Base-by-base conservation (phyloP, 129 eudicot species). In the Apium graveolens region DNA sequence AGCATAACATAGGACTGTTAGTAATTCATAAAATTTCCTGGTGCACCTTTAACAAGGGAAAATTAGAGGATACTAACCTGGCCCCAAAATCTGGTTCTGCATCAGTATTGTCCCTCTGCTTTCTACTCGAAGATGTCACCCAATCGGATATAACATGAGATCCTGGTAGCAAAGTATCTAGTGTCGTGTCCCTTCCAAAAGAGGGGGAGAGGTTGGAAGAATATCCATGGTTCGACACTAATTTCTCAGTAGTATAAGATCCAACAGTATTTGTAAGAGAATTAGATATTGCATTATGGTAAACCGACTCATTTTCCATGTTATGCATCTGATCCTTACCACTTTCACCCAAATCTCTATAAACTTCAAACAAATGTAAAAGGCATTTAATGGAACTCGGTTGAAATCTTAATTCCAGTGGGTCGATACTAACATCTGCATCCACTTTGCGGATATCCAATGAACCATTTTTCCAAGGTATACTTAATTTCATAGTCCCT, bases 391-490 rank as follows among this genome's bases (percentile, higher is more conserved):
- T 24, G 60, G 97, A 83, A 77, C 90, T 86, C 29, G 99, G 97
- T 60, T 89, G 94, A 49, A 92, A 77, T 82, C 88, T 86, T 74
- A 91, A 18, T 78, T 86, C 90, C 81, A 96, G 69, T 83, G 97
- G 96, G 63, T 92, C 97, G 51, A 96, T 51, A 31, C 80, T 72
- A 79, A 89, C 89, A 83, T 92, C 91, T 20, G 91, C 97, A 81
- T 96, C 99, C 86, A 96, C 89, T 84, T 86, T 89, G 73, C 85
- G 88, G 76, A 90, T 87, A 85, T 96, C 97, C 85, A 96, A 86
- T 42, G 95, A 90, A 48, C 99, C 99, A 84, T 92, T 92, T 81
- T 89, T 89, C 97, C 97, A 96, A 26, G 99, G 97, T 79, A 96
- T 88, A 84, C 90, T 89, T 70, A 96, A 86, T 70, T 83, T 89